Evolutionary conservation across 306 rosid genomes (phyloP), one percentile per base, ranked within the genome.

Genomic region (Gastrolobium bilobum): DNA sequence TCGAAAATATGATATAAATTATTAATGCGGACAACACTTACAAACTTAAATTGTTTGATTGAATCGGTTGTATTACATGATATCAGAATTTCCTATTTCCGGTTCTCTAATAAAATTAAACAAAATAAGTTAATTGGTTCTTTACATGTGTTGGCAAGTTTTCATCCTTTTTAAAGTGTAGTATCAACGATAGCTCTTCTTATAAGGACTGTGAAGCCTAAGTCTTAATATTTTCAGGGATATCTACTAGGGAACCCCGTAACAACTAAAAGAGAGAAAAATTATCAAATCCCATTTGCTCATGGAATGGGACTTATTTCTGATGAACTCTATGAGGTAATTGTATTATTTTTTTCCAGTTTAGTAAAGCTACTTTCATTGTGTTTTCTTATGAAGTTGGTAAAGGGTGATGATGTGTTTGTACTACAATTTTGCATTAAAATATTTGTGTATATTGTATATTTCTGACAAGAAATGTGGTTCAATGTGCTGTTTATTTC

Each of bases 291-390:
- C 40, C 51, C 88, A 79, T 75, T 62, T 86, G 87, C 89, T 77
- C 94, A 88, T 76, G 89, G 92, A 50, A 84, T 86, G 93, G 87
- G 79, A 5, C 84, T 92, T 37, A 89, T 92, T 65, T 91, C 96
- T 2, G 87, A 83, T 73, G 96, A 92, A 82, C 84, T 90, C 56
- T 89, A 46, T 1, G 76, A 58, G 91, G 93, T 89, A 72, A 68
- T 26, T 43, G 2, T 42, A 7, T 15, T 59, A 1, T 15, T 71
- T 14, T 13, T 64, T 6, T 13, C 10, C 11, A 38, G 15, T 11
- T 60, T 15, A 46, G 15, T 38, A 57, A 13, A 4, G 29, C 29
- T 38, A 46, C 7, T 47, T 29, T 1, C 11, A 26, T 20, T 26
- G 43, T 46, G 38, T 50, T 39, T 61, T 42, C 37, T 10, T 64